Evolutionary conservation across 2,329 filamentous ascomycete species (phyloP).

Genomic region (Stromatinia cepivora): DNA sequence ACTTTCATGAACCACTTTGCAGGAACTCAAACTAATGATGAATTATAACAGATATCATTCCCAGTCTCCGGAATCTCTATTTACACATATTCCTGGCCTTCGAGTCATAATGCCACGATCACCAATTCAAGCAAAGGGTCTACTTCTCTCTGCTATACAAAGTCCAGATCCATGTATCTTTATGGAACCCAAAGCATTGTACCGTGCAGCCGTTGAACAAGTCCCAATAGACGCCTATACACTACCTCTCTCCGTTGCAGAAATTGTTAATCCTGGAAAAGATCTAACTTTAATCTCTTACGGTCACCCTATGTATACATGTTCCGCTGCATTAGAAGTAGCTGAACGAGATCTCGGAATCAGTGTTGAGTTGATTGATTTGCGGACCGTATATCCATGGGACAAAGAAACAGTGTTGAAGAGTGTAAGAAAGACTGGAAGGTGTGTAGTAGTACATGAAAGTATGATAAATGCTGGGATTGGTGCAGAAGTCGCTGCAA

Average conservation of each 20-base stretch:
- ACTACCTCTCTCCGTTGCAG: conserved; percentile 67
- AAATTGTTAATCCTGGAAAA: conserved; percentile 64
- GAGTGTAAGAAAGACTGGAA: conserved; percentile 69
- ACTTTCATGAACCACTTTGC: neutral
- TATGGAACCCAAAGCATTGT: conserved; percentile 74
- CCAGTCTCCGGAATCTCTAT: conserved; percentile 70
- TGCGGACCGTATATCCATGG: conserved; percentile 73
- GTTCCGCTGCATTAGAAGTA: conserved; percentile 62
- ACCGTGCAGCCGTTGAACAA: conserved; percentile 71
- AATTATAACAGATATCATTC: conserved; percentile 58
- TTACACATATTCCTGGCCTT: conserved; percentile 69
- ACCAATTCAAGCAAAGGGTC: conserved; percentile 69
- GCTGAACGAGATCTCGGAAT: conserved; percentile 68
- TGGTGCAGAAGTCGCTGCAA: conserved; percentile 70
- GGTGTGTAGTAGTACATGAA: conserved; percentile 71
- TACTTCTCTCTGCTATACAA: conserved; percentile 63
- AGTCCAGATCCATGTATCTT: conserved; percentile 70
- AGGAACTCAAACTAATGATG: conserved; percentile 23
- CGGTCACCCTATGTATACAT: conserved; percentile 70
- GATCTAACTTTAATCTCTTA: conserved; percentile 70
- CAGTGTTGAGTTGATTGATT: conserved; percentile 67
- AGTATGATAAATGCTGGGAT: conserved; percentile 74
- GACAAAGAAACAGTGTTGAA: conserved; percentile 64
- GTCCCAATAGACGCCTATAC: conserved; percentile 68
- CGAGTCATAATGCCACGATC: conserved; percentile 70